phyloP scores from a whole-genome alignment of 768 basidiomycete genomes.

The Leccinellum albellum region DNA sequence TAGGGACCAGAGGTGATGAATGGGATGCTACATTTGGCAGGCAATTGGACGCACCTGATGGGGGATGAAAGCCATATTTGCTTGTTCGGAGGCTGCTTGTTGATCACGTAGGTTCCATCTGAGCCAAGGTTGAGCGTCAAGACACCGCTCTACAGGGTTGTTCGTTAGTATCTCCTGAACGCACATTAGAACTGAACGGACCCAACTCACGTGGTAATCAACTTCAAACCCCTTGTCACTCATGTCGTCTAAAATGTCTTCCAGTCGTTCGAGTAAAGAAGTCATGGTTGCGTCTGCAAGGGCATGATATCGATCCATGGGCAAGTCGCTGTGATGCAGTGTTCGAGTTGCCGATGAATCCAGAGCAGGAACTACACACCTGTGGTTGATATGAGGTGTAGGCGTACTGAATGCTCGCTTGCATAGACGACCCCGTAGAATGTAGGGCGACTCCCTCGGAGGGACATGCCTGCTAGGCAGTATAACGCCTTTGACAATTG shows the following conservation, averaged over 20 bases:
- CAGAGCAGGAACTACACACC: constrained; percentile 33
- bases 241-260: constrained; percentile 61
- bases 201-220: constrained; percentile 75
- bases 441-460: neutral
- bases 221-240: constrained; percentile 67
- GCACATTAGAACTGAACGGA: neutral
- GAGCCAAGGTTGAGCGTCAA: constrained; percentile 74
- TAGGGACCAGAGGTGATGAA: constrained; percentile 4
- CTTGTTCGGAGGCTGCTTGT: constrained; percentile 96
- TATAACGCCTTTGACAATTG: constrained; percentile 2
- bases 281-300: constrained; percentile 80
- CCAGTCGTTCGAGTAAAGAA: constrained; percentile 66
- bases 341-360: neutral
- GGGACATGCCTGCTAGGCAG: neutral
- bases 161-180: constrained; percentile 7
- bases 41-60: constrained; percentile 51
- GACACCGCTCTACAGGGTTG: constrained; percentile 71
- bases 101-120: constrained; percentile 89
- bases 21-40: neutral
- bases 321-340: constrained; percentile 40
- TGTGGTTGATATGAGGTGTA: constrained; percentile 52
- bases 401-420: constrained; percentile 43
- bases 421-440: constrained; percentile 5
- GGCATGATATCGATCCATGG: constrained; percentile 62
- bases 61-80: constrained; percentile 97